Conservation (phyloP, 371 early-diverging fungal species). For the Quaeritorhiza haematococci region DNA sequence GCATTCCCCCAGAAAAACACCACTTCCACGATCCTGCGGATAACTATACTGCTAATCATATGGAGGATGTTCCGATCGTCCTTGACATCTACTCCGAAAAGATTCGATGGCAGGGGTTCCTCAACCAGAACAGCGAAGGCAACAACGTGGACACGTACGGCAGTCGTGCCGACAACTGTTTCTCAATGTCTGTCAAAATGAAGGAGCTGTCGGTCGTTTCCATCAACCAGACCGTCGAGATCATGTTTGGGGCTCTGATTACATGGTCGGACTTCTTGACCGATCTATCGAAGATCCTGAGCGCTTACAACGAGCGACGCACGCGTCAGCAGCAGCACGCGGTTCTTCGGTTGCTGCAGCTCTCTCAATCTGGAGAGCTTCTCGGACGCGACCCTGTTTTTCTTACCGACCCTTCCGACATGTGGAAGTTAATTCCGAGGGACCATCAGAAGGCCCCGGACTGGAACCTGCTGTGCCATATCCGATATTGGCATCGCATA, state of each 20-base stretch:
- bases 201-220: slow-evolving; percentile 48
- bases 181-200: slow-evolving; percentile 39
- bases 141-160: background rate
- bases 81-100: slow-evolving; percentile 52
- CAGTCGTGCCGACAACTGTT: background rate
- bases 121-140: slow-evolving; percentile 39
- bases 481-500: slow-evolving; percentile 58
- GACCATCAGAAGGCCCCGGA: slow-evolving; percentile 63
- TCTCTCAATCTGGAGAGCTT: slow-evolving; percentile 42
- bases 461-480: slow-evolving; percentile 72
- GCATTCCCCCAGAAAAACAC: slow-evolving; percentile 56
- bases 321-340: slow-evolving; percentile 58
- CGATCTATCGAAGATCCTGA: slow-evolving; percentile 53
- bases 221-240: slow-evolving; percentile 69
- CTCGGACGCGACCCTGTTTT: slow-evolving; percentile 68
- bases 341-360: slow-evolving; percentile 54
- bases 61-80: slow-evolving; percentile 58
- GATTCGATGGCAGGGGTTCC: slow-evolving; percentile 50
- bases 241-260: slow-evolving; percentile 64
- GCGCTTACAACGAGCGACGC: slow-evolving; percentile 47
- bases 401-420: slow-evolving; percentile 63
- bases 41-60: slow-evolving; percentile 18
- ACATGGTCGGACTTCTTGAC: slow-evolving; percentile 70
- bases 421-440: slow-evolving; percentile 64
- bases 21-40: slow-evolving; percentile 31